A percentile compares a stretch with the other conserved stretches of the same genome.
Conservation (phyloP, 208 protist genomes). For the Leishmania martiniquensis region DNA sequence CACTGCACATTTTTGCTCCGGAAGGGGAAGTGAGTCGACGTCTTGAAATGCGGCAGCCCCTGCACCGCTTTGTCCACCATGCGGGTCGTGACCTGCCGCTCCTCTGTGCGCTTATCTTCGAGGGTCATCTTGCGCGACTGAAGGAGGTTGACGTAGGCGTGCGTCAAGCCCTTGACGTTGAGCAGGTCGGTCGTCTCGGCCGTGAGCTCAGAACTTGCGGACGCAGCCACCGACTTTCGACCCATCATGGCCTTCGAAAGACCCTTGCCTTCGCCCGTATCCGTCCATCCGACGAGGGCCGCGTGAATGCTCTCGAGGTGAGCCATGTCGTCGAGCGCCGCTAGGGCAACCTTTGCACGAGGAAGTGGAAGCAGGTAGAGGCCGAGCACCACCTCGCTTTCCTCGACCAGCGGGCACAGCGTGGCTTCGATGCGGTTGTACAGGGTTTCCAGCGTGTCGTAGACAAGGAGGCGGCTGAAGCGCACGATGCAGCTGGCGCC, state of each 20-base stretch:
- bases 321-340: constrained; percentile 32
- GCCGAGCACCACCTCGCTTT: constrained; percentile 73
- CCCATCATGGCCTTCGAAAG: background rate
- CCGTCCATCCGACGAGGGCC: background rate
- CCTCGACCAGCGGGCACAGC: constrained; percentile 58
- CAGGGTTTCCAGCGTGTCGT: constrained; percentile 41
- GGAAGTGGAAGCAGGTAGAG: constrained; percentile 66
- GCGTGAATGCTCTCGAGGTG: background rate
- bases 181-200: constrained; percentile 27
- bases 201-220: constrained; percentile 21
- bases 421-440: constrained; percentile 54
- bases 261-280: background rate
- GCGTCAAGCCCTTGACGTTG: constrained; percentile 26
- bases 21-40: constrained; percentile 47
- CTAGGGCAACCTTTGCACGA: constrained; percentile 31
- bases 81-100: constrained; percentile 12
- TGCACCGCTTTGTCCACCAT: constrained; percentile 29
- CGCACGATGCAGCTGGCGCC: constrained; percentile 65
- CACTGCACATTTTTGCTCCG: background rate
- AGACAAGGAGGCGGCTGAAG: constrained; percentile 62
- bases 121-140: constrained; percentile 28
- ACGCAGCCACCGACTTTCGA: background rate
- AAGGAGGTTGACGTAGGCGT: constrained; percentile 31
- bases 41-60: constrained; percentile 37
- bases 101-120: constrained; percentile 14